Evolutionary conservation across 73 alveolate species (phyloP).

Genomic region (Symbiodinium natans): DNA sequence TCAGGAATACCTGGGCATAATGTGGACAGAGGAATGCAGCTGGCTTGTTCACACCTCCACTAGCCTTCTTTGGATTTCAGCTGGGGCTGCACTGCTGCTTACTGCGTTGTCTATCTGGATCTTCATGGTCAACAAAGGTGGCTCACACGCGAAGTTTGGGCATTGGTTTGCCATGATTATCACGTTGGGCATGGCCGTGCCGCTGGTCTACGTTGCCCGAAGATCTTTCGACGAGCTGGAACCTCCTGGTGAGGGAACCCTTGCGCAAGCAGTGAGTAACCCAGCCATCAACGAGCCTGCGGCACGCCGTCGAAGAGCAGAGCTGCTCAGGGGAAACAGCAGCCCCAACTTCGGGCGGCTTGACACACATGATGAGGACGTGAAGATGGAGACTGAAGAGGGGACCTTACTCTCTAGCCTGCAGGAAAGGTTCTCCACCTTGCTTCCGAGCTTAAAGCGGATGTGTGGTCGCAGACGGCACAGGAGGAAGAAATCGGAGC

Average conservation of each 20-base stretch:
- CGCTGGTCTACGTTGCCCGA: neutral
- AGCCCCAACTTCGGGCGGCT: neutral
- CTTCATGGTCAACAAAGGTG: conserved; percentile 11
- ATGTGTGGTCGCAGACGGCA: neutral
- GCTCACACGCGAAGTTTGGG: neutral
- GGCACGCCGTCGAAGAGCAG: neutral
- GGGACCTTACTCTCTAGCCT: neutral
- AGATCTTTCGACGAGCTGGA: neutral
- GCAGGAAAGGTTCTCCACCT: neutral
- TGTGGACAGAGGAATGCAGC: conserved; percentile 13
- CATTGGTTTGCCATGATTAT: neutral
- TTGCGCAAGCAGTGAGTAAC: neutral
- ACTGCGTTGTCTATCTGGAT: conserved; percentile 15
- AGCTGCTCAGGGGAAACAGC: conserved; percentile 12
- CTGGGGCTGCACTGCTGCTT: neutral
- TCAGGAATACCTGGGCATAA: conserved; percentile 8
- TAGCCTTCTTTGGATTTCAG: neutral
- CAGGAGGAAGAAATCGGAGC: neutral
- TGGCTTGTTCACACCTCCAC: conserved; percentile 27
- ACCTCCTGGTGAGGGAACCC: neutral
- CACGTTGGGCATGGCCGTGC: neutral
- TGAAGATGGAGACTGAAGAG: too few relatives aligned
- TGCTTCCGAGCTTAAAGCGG: neutral
- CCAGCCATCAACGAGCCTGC: conserved; percentile 15
- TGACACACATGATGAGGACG: too few relatives aligned